phyloP scores from a whole-genome alignment of 768 basidiomycete genomes.

The Podaxis rugospora region DNA sequence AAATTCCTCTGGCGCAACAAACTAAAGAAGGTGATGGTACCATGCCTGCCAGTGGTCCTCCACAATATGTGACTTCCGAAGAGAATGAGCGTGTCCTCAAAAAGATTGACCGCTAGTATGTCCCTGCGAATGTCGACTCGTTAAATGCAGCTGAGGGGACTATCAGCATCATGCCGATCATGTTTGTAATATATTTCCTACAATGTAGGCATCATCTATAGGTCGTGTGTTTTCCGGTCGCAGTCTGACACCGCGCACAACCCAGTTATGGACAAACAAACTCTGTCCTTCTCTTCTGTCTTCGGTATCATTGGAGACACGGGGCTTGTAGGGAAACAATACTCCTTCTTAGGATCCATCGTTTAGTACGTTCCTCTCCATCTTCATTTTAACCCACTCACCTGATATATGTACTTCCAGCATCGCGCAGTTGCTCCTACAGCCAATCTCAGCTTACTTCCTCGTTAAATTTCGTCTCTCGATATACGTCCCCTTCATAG shows the following conservation, averaged over 20 bases:
- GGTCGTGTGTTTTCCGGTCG: background rate
- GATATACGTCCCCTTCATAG: constrained; percentile 25
- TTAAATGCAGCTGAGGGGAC: too few relatives aligned
- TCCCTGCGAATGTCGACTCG: background rate
- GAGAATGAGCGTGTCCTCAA: constrained; percentile 21
- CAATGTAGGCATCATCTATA: constrained; percentile 17
- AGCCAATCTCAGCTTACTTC: constrained; percentile 28
- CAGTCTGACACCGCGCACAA: background rate
- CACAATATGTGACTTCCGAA: constrained; percentile 17
- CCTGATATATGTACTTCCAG: constrained; percentile 14
- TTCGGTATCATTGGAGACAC: constrained; percentile 27
- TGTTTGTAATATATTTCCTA: constrained; percentile 27
- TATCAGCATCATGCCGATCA: constrained; percentile 26
- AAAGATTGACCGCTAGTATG: constrained; percentile 27
- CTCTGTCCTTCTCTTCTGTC: constrained; percentile 28
- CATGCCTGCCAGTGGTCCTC: constrained; percentile 1
- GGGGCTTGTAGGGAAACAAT: constrained; percentile 26
- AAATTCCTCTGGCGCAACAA: background rate
- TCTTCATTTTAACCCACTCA: too few relatives aligned
- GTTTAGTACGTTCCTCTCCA: constrained; percentile 20
- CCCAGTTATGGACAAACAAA: constrained; percentile 30
- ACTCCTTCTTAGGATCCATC: constrained; percentile 29
- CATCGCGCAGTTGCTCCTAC: constrained; percentile 27
- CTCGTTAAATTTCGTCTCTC: constrained; percentile 29
- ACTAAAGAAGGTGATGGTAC: constrained; percentile 15